These are phyloP conservation scores for Ustilago bromivora DNA, from an alignment of 1,284 basidiomycete genomes.

Conservation along the genomic window DNA sequence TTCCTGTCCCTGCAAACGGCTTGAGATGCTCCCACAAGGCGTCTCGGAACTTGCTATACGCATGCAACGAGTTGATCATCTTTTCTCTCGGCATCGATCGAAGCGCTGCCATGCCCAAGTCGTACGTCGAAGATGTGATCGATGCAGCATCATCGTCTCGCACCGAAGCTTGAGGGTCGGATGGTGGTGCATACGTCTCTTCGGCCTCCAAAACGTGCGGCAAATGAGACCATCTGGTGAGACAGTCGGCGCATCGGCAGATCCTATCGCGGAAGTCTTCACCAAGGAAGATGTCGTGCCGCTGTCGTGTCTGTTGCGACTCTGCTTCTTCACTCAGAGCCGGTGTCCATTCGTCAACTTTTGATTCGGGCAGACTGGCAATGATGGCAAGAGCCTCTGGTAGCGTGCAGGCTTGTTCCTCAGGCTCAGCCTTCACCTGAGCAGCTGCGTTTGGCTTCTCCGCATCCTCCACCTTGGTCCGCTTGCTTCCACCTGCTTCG, in stretches of 20 bases:
- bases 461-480: slow-evolving; percentile 18
- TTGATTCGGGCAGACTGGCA: slow-evolving; percentile 17
- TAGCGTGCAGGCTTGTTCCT: slow-evolving; percentile 16
- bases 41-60: slow-evolving; percentile 68
- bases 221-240: slow-evolving; percentile 42
- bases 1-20: slow-evolving; percentile 69
- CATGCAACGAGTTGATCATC: slow-evolving; percentile 69
- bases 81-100: slow-evolving; percentile 68
- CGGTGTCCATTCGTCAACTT: slow-evolving; percentile 40
- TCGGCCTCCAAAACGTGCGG: slow-evolving; percentile 70
- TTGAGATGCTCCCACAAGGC: slow-evolving; percentile 70
- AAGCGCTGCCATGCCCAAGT: slow-evolving; percentile 70
- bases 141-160: slow-evolving; percentile 56
- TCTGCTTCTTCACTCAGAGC: slow-evolving; percentile 19
- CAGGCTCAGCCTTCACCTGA: not conserved
- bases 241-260: slow-evolving; percentile 67
- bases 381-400: slow-evolving; percentile 27
- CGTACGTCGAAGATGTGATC: slow-evolving; percentile 66
- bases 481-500: slow-evolving; percentile 15
- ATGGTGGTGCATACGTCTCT: slow-evolving; percentile 69
- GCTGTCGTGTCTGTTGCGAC: slow-evolving; percentile 9
- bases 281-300: slow-evolving; percentile 64
- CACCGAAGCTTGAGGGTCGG: slow-evolving; percentile 41
- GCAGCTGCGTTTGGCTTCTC: not conserved
- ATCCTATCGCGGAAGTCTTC: slow-evolving; percentile 68